Base-by-base conservation (phyloP, 208 protist species). In the Trypanosoma brucei region DNA sequence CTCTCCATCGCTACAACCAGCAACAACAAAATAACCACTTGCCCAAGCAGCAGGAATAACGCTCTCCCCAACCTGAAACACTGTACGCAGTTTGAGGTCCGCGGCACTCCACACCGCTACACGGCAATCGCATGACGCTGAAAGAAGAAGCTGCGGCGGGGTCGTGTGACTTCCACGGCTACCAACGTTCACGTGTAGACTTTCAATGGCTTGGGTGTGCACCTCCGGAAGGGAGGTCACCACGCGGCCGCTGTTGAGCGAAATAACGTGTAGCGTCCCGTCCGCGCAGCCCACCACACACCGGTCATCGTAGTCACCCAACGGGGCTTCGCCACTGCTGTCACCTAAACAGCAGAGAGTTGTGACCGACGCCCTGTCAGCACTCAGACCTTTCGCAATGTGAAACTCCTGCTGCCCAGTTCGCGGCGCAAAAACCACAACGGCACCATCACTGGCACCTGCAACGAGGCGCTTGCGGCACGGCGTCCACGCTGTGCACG, bases 351-450 rank as follows among this genome's bases (percentile, higher is more conserved):
- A 84, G 51, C 78, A 82, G 48, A 92, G 58, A 3, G 68, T 60
- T 0, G 86, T 91, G 7, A 93, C 75, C 22, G 80, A 78, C 33
- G 87, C 91, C 39, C 65, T 79, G 56, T 93, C 84, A 39, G 81
- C 67, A 62, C 82, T 89, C 2, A 96, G 64, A 46, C 91, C 84
- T 46, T 91, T 91, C 36, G 67, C 48, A 11, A 93, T 72, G 57
- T 52, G 66, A 8, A 68, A 13, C 65, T 93, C 83, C 55, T 80
- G 73, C 40, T 82, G 79, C 13, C 85, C 87, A 0, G 89, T 95
- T 61, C 96, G 95, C 39, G 95, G 94, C 53, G 86, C 86, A 88
- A 95, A 98, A 30, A 98, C 67, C 34, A 74, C 78, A 14, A 98
- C 66, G 3, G 82, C 84, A 13, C 84, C 81, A 68, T 98, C 97